phyloP scores from a whole-genome alignment of 2,329 filamentous ascomycete species.

The Penicillium frequentans region DNA sequence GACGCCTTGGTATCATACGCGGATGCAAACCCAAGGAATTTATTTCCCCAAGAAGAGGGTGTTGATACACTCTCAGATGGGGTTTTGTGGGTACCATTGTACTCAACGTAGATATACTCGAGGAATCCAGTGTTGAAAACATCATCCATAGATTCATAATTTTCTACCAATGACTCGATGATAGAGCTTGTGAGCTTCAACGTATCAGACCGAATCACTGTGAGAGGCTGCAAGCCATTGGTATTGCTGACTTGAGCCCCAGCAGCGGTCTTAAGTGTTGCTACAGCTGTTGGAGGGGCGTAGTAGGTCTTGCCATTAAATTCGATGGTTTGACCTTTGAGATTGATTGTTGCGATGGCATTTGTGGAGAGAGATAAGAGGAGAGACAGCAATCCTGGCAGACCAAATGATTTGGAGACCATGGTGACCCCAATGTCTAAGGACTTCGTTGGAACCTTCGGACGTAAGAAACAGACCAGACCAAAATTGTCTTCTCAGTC shows the following conservation, averaged over 20 bases:
- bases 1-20: background rate
- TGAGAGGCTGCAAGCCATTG: conserved; percentile 3
- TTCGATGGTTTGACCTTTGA: conserved; percentile 1
- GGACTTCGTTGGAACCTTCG: background rate
- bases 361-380: background rate
- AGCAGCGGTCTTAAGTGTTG: background rate
- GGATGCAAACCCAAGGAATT: background rate
- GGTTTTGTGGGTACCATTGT: background rate
- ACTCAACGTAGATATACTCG: background rate
- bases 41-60: background rate
- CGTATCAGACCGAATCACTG: conserved; percentile 2
- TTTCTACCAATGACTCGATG: background rate
- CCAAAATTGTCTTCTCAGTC: background rate
- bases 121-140: conserved; percentile 7
- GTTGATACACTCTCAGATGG: background rate
- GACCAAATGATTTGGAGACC: background rate
- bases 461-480: background rate
- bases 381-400: background rate
- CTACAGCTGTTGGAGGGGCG: background rate
- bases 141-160: conserved; percentile 2
- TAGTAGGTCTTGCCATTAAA: conserved; percentile 5
- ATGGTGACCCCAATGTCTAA: background rate
- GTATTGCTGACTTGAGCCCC: background rate
- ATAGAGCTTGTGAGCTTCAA: background rate
- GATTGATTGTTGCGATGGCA: background rate